Percentiles rank a stretch among this genome's conserved stretches.
phyloP scores from a whole-genome alignment of 2,329 filamentous ascomycete genomes.

The Pseudogymnoascus sp. region DNA sequence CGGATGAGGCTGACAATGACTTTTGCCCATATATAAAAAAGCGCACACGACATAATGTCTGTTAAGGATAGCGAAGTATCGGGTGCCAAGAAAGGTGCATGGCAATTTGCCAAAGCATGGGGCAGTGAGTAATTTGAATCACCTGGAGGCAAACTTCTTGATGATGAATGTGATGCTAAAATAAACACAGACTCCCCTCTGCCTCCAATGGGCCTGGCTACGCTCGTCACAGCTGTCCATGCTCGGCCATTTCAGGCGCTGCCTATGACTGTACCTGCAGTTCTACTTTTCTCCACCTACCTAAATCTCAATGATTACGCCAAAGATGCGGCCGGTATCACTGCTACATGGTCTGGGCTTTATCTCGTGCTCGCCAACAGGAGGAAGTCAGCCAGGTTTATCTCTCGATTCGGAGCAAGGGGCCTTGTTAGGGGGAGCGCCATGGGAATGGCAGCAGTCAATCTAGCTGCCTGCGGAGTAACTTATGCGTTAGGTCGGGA shows the following conservation, averaged over 20 bases:
- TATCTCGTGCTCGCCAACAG: constrained; percentile 58
- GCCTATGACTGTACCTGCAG: constrained; percentile 61
- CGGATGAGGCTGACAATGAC: constrained; percentile 10
- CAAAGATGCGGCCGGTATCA: constrained; percentile 57
- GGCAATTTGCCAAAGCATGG: constrained; percentile 44
- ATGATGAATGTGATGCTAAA: constrained; percentile 14
- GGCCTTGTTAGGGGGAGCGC: constrained; percentile 47
- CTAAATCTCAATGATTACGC: constrained; percentile 58
- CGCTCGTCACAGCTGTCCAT: constrained; percentile 60
- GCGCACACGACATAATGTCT: constrained; percentile 21
- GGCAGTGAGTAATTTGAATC: constrained; percentile 39
- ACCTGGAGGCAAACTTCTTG: not conserved
- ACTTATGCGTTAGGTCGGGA: constrained; percentile 46
- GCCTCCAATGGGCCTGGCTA: constrained; percentile 58
- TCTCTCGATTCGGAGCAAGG: constrained; percentile 43
- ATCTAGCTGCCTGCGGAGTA: constrained; percentile 44
- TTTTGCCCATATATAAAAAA: constrained; percentile 10
- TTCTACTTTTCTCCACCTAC: constrained; percentile 61
- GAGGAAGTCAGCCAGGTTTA: constrained; percentile 41
- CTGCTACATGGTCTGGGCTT: constrained; percentile 58
- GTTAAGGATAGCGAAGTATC: constrained; percentile 20
- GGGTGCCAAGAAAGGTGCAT: constrained; percentile 34
- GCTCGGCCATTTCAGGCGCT: constrained; percentile 59
- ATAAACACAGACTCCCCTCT: constrained; percentile 51
- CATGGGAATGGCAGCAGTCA: constrained; percentile 44